A percentile compares a stretch with the other conserved stretches of the same genome.
These are phyloP conservation scores for Claviceps maximensis DNA, from an alignment of 2,329 filamentous ascomycete species.

Conservation along the genomic window DNA sequence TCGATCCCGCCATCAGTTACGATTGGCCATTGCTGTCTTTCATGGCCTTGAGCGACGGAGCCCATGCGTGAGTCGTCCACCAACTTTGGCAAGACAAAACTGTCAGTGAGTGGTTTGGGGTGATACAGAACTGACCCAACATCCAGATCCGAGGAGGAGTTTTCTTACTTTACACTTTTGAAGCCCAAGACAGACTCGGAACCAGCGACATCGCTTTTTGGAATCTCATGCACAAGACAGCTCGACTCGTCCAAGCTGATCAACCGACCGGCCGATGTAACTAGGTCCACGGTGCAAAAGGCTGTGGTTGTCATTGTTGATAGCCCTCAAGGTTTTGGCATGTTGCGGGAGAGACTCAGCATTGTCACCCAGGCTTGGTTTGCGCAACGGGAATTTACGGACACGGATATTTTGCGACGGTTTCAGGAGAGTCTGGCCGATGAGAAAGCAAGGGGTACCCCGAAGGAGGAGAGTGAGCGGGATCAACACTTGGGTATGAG, in stretches of 20 bases:
- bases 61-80: slow-evolving; percentile 59
- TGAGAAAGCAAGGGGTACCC: slow-evolving; percentile 42
- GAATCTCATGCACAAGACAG: slow-evolving; percentile 89
- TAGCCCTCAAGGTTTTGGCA: slow-evolving; percentile 78
- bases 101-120: neutral
- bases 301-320: slow-evolving; percentile 92
- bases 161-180: slow-evolving; percentile 93
- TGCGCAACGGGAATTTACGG: slow-evolving; percentile 81
- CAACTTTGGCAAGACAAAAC: neutral
- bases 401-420: slow-evolving; percentile 75
- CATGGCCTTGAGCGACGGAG: slow-evolving; percentile 92
- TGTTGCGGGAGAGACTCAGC: slow-evolving; percentile 76
- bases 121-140: neutral
- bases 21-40: slow-evolving; percentile 89
- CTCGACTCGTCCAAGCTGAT: slow-evolving; percentile 68
- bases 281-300: slow-evolving; percentile 95
- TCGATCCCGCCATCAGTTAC: slow-evolving; percentile 68
- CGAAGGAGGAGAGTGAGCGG: slow-evolving; percentile 55
- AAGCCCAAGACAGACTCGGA: slow-evolving; percentile 40
- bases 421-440: slow-evolving; percentile 81
- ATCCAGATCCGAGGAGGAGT: slow-evolving; percentile 73
- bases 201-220: slow-evolving; percentile 74
- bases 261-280: slow-evolving; percentile 75
- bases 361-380: slow-evolving; percentile 96
- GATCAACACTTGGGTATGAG: slow-evolving; percentile 86